Base-by-base conservation (phyloP, 768 basidiomycete genomes). In the Coprinellus aureogranulatus region DNA sequence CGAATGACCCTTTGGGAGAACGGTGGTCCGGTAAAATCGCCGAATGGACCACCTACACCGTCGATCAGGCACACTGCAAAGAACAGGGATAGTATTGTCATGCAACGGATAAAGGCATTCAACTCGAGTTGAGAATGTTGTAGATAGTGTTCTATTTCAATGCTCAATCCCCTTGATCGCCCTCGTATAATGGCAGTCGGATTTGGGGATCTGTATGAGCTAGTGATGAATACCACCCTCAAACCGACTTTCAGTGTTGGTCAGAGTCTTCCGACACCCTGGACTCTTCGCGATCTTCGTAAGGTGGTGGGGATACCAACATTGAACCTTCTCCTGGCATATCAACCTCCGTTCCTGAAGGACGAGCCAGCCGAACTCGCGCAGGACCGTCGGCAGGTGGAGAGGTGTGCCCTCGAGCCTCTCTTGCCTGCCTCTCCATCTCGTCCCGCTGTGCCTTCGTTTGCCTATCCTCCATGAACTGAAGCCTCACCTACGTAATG, bases 381-480 rank as follows among this genome's bases (percentile, higher is more conserved):
- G 62, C 62, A 48, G 44, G 58, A 26, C 41, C 57, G 31, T 55
- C 57, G 27, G 68, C 34, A 14, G 34, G 65, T 31, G 64, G 67
- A 6, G 64, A 66, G 2, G 64, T 42, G n/a, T 39, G 69, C 39
- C 68, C 73, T 47, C 76, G 74, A 42, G 78, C 79, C 54, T 65
- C 74, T 44, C 83, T 73, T 50, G 68, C 72, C 59, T 82, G 74
- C 65, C 72, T 80, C 60, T 92, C 90, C 61, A 83, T 76, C 63
- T 87, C 75, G 58, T 90, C 84, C 8, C 69, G 70, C 58, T 80
- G 53, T 63, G 72, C 68, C 64, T 85, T 87, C 1, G 74, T 70
- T 65, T 77, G 86, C 51, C 92, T 81, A 66, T 94, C 92, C 47
- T 94, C 92, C 64, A 91, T 77, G 67, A 83, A 92, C 1, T 87